These are phyloP conservation scores for Tulasnella sp. DNA, from an alignment of 768 basidiomycete genomes.

Conservation along the genomic window DNA sequence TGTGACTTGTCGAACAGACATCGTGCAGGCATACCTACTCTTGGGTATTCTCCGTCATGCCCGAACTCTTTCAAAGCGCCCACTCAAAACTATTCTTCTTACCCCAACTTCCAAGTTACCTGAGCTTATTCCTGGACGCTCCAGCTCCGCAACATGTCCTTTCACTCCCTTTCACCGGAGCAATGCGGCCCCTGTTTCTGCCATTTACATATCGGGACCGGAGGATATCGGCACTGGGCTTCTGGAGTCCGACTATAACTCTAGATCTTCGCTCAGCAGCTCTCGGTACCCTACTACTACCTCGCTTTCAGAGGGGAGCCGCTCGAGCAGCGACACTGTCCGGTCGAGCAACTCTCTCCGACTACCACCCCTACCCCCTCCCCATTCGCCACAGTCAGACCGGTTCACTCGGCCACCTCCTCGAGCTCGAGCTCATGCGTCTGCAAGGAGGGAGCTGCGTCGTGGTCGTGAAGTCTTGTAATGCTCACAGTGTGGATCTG, in stretches of 20 bases:
- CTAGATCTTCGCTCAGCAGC: background rate
- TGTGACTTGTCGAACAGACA: background rate
- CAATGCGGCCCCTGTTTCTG: background rate
- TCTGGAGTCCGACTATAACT: background rate
- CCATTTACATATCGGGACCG: background rate
- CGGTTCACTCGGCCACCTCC: background rate
- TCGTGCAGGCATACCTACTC: background rate
- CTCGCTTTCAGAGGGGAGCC: background rate
- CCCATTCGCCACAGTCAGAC: background rate
- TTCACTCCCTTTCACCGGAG: background rate
- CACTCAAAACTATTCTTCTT: background rate
- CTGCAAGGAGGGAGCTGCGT: background rate
- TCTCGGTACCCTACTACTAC: background rate
- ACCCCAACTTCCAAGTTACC: background rate
- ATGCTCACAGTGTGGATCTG: background rate
- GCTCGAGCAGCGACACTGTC: background rate
- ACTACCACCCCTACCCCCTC: background rate
- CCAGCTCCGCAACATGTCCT: background rate
- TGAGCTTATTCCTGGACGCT: background rate
- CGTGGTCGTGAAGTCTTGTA: background rate
- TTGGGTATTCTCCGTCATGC: background rate
- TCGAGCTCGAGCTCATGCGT: background rate
- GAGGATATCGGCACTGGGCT: background rate
- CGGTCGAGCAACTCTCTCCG: background rate
- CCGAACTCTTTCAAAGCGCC: background rate